A percentile compares a stretch with the other conserved stretches of the same genome.
phyloP scores from a whole-genome alignment of 2,329 filamentous ascomycete species.

The Huntiella savannae region DNA sequence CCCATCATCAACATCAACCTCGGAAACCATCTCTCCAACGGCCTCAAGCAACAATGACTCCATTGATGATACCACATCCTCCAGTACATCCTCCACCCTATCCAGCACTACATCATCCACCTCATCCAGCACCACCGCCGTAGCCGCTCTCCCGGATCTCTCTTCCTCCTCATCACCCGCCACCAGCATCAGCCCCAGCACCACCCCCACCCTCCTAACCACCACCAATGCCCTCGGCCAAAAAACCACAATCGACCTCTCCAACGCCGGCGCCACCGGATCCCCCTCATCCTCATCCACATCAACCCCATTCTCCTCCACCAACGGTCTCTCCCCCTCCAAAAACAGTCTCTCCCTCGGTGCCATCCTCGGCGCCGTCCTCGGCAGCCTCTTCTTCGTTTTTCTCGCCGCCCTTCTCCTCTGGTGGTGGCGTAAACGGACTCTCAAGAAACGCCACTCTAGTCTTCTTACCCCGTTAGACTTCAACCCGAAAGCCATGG shows the following conservation, averaged over 20 bases:
- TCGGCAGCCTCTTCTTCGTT: conserved; percentile 29
- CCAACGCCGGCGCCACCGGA: not conserved
- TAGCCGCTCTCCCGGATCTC: not conserved
- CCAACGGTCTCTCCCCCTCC: not conserved
- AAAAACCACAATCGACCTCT: not conserved
- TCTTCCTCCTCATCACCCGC: not conserved
- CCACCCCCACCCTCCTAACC: not conserved
- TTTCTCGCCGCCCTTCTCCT: conserved; percentile 28
- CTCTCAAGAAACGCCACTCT: conserved; percentile 25
- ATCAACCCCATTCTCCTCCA: not conserved
- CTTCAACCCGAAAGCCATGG: conserved; percentile 14
- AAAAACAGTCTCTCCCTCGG: conserved; percentile 18
- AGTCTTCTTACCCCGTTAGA: conserved; percentile 31
- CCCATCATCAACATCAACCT: not conserved
- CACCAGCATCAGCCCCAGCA: not conserved
- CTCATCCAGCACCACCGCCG: not conserved
- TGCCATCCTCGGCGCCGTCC: conserved; percentile 31
- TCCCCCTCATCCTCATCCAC: conserved; percentile 1
- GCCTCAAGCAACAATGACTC: no score
- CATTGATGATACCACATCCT: not conserved
- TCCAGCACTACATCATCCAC: not conserved
- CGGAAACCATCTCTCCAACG: not conserved
- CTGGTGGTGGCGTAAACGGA: conserved; percentile 30
- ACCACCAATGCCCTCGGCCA: not conserved
- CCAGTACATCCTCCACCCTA: not conserved